Conservation (phyloP, 192 early-diverging fungal genomes). For the Backusella sp. region DNA sequence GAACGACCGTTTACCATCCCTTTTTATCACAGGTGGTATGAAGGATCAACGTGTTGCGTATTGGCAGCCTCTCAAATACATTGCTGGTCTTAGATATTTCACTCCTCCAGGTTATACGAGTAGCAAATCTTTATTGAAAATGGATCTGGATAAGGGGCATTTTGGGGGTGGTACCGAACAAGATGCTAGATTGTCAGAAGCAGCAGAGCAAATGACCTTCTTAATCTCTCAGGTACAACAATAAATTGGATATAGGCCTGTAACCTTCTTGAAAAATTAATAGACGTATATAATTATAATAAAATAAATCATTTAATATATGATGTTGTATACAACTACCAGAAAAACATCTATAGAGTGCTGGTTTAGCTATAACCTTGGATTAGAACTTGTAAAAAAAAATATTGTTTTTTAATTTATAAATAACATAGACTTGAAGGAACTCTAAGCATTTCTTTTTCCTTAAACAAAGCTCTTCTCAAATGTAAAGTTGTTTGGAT, state of each 20-base stretch:
- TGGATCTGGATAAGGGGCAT: constrained; percentile 52
- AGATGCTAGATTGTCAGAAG: constrained; percentile 45
- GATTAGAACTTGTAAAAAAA: neutral
- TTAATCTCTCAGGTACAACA: constrained; percentile 45
- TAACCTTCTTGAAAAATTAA: neutral
- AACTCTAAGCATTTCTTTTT: neutral
- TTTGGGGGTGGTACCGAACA: constrained; percentile 51
- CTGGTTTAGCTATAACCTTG: neutral
- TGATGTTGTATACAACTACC: neutral
- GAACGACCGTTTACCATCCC: constrained; percentile 44
- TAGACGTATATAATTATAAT: neutral
- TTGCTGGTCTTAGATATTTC: constrained; percentile 61
- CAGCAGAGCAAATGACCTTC: constrained; percentile 53
- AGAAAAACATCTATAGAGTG: neutral
- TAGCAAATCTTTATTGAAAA: constrained; percentile 37
- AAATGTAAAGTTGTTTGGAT: neutral
- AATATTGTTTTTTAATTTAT: neutral
- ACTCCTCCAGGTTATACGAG: constrained; percentile 24
- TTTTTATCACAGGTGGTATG: constrained; percentile 76
- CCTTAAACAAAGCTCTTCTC: neutral
- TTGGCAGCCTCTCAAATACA: constrained; percentile 87
- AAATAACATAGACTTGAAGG: neutral
- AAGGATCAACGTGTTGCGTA: constrained; percentile 79
- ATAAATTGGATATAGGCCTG: neutral
- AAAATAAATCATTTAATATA: neutral